A percentile compares a stretch with the other conserved stretches of the same genome.
These are phyloP conservation scores for Colletotrichum shisoi DNA, from an alignment of 2,329 filamentous ascomycete species.

Conservation along the genomic window DNA sequence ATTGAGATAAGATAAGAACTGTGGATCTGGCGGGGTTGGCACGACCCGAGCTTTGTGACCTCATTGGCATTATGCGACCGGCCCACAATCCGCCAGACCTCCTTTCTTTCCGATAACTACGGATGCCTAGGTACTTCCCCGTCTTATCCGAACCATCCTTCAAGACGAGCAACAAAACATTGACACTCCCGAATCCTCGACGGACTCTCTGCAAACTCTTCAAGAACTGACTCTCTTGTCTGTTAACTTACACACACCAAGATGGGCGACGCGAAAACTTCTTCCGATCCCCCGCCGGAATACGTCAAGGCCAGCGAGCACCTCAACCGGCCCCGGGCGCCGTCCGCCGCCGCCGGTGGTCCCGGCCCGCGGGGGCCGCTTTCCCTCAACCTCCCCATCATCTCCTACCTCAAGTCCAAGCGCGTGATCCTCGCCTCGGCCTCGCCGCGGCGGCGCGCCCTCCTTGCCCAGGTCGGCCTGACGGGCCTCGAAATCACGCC, in stretches of 20 bases:
- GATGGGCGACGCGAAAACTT: slow-evolving; percentile 25
- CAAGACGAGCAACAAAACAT: not conserved
- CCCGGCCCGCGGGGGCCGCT: slow-evolving; percentile 62
- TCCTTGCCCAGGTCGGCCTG: slow-evolving; percentile 81
- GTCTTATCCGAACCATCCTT: not conserved
- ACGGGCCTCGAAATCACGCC: slow-evolving; percentile 83
- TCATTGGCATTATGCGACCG: slow-evolving; percentile 20
- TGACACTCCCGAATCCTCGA: not conserved
- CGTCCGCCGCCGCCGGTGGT: slow-evolving; percentile 37
- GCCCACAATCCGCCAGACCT: slow-evolving; percentile 17
- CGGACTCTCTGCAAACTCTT: not conserved
- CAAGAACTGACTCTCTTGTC: not conserved
- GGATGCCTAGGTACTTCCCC: not conserved
- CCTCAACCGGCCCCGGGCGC: slow-evolving; percentile 39
- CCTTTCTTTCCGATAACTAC: slow-evolving; percentile 17
- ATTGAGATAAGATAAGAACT: slow-evolving; percentile 16
- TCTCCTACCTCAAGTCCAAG: slow-evolving; percentile 77
- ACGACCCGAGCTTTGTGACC: slow-evolving; percentile 20
- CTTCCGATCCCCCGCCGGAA: slow-evolving; percentile 55
- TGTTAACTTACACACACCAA: not conserved
- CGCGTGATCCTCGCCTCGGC: slow-evolving; percentile 89
- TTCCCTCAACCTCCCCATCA: slow-evolving; percentile 80
- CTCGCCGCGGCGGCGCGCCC: slow-evolving; percentile 82
- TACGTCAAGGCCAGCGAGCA: slow-evolving; percentile 56
- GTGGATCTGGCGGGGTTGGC: slow-evolving; percentile 38